Evolutionary conservation across 805 yeast genomes (phyloP), one percentile per base, ranked within the genome.

Genomic region (Kodamaea nitidulidarum): DNA sequence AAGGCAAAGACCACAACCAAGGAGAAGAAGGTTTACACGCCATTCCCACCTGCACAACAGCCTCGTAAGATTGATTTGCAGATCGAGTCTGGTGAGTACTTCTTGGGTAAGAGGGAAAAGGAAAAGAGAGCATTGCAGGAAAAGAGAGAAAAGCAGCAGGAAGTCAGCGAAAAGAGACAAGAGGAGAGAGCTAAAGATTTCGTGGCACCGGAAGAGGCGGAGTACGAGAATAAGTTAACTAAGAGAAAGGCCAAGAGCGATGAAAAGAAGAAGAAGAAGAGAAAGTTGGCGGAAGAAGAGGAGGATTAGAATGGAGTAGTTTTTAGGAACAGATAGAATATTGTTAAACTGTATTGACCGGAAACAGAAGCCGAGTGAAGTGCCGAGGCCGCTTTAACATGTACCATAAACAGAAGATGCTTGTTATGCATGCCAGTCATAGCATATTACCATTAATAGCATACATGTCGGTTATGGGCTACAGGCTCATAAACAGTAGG

Each of bases 21-120:
- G 51, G 81, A 76, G 63, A 73, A 75, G 74, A 90, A 83, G 65
- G 81, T 79, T 3, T 91, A 91, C 77, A 93, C 98, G 24, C 98
- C 98, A 58, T 93, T 93, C 88, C 98, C 98, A 69, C 98, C 98
- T 52, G 85, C 87, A 38, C 98, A 87, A 67, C 78, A 80, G 50
- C 98, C 98, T 57, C 84, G 98, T 73, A 90, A 93, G 85, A 73
- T 93, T 64, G 98, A 93, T 77, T 70, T 90, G 60, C 95, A 88
- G 70, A 88, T 93, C 64, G 98, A 93, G 65, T 81, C 95, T 71
- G 98, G 98, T 78, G 98, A 93, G 64, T 93, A 88, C 67, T 93
- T 93, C 78, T 73, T 93, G 67, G 85, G 88, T 44, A 84, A 87
- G 70, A 78, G 71, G 54, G 95, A 90, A 55, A 88, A 87, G 71